Percentiles rank a stretch among this genome's conserved stretches.
Evolutionary conservation across 139 green algal genomes (phyloP).

Genomic region (Auxenochlorella pyrenoidosa): DNA sequence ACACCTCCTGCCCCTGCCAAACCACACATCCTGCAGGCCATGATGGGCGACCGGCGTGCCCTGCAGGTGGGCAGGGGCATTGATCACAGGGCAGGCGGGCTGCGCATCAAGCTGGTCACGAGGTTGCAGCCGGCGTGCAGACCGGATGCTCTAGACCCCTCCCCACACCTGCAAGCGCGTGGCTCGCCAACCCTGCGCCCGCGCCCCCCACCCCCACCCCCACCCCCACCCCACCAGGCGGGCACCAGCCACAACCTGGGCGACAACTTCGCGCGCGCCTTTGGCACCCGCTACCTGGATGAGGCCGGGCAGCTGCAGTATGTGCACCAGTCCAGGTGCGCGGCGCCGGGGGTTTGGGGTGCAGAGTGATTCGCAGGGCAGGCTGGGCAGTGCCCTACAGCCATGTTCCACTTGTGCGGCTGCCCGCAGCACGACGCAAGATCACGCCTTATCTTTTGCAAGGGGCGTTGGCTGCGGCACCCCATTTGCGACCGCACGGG

Average conservation of each 20-base stretch:
- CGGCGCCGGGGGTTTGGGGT: too few relatives aligned
- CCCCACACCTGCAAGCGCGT: too few relatives aligned
- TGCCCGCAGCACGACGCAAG: too few relatives aligned
- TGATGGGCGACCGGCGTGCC: constrained; percentile 96
- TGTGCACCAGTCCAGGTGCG: constrained; percentile 83
- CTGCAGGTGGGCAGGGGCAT: constrained; percentile 70
- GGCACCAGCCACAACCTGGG: constrained; percentile 98
- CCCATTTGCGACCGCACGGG: too few relatives aligned
- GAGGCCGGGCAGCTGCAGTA: constrained; percentile 68
- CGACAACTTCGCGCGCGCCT: constrained; percentile 95
- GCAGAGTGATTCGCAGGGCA: too few relatives aligned
- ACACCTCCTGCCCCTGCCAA: too few relatives aligned
- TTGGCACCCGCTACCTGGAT: constrained; percentile 77
- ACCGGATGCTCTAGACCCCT: too few relatives aligned
- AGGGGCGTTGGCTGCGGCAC: too few relatives aligned
- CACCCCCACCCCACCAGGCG: constrained; percentile 65
- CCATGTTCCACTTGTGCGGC: too few relatives aligned
- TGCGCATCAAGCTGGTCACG: neutral
- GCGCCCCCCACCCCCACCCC: neutral
- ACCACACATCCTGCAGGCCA: constrained; percentile 59
- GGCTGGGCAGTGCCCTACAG: too few relatives aligned
- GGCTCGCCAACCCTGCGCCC: neutral
- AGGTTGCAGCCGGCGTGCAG: neutral
- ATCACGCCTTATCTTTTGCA: too few relatives aligned
- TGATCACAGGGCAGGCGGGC: too few relatives aligned